Percentiles rank a stretch among this genome's conserved stretches.
Conservation (phyloP, 176 grass and related monocot species). For the Ananas comosus region DNA sequence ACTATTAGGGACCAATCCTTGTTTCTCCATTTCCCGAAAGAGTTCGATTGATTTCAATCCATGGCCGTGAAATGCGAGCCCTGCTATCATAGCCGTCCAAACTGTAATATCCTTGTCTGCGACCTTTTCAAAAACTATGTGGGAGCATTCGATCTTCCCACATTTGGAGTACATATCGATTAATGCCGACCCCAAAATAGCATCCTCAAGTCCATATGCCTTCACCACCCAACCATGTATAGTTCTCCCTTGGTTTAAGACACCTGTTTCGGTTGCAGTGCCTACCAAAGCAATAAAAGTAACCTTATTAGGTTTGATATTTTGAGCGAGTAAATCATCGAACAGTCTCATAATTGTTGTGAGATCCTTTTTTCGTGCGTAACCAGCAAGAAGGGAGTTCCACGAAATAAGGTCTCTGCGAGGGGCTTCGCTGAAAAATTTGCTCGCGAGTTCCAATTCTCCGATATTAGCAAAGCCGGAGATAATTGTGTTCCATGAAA, state of each 20-base stretch:
- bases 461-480: slow-evolving; percentile 27
- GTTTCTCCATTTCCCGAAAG: slow-evolving; percentile 13
- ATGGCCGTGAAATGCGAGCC: slow-evolving; percentile 46
- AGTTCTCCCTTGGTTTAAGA: slow-evolving; percentile 22
- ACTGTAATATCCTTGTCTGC: slow-evolving; percentile 39
- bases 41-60: slow-evolving; percentile 15
- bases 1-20: slow-evolving; percentile 20
- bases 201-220: slow-evolving; percentile 25
- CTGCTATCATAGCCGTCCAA: slow-evolving; percentile 48
- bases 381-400: slow-evolving; percentile 37
- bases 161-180: slow-evolving; percentile 53
- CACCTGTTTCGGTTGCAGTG: slow-evolving; percentile 17
- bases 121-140: slow-evolving; percentile 26
- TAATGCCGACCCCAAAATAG: slow-evolving; percentile 40
- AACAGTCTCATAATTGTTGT: slow-evolving; percentile 14
- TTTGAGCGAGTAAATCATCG: slow-evolving; percentile 15
- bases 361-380: slow-evolving; percentile 23
- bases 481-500: slow-evolving; percentile 50
- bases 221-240: slow-evolving; percentile 40
- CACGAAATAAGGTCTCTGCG: slow-evolving; percentile 40
- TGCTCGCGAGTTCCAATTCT: slow-evolving; percentile 33
- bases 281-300: slow-evolving; percentile 34
- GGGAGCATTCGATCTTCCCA: slow-evolving; percentile 29
- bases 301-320: slow-evolving; percentile 34
- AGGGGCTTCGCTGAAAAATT: slow-evolving; percentile 30